Percentiles rank a stretch among this genome's conserved stretches.
Conservation (phyloP, 805 yeast genomes). For the Pichia rugopelliculosa region DNA sequence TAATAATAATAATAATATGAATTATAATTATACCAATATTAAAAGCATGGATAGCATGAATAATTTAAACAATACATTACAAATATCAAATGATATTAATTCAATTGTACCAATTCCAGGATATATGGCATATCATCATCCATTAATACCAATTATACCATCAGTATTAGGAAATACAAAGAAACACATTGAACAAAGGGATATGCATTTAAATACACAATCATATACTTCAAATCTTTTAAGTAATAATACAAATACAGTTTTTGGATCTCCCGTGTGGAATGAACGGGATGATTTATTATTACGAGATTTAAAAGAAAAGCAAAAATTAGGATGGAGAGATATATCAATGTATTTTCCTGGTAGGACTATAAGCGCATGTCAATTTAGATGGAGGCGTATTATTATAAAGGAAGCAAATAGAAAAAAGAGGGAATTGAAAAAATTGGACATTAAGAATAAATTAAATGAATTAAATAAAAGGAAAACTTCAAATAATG, state of each 20-base stretch:
- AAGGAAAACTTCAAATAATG: too few relatives aligned
- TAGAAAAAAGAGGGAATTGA: not conserved
- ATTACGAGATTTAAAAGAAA: slow-evolving; percentile 69
- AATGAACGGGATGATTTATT: slow-evolving; percentile 69
- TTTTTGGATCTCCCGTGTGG: slow-evolving; percentile 45
- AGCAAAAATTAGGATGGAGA: slow-evolving; percentile 81
- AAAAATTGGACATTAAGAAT: not conserved
- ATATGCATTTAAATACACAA: not conserved
- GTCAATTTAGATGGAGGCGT: slow-evolving; percentile 86
- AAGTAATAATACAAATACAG: too few relatives aligned
- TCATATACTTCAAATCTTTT: too few relatives aligned
- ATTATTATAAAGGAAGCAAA: slow-evolving; percentile 25
- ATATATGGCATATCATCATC: slow-evolving; percentile 7
- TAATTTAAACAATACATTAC: too few relatives aligned
- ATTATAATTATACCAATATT: too few relatives aligned
- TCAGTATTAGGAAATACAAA: slow-evolving; percentile 1
- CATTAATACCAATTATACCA: slow-evolving; percentile 5
- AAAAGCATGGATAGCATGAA: too few relatives aligned
- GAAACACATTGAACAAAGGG: not conserved
- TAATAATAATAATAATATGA: too few relatives aligned
- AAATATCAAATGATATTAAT: too few relatives aligned
- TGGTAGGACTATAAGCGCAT: slow-evolving; percentile 81
- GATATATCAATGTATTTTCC: slow-evolving; percentile 73
- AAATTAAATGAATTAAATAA: too few relatives aligned
- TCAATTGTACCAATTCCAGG: slow-evolving; percentile 4